phyloP scores from a whole-genome alignment of 2,329 filamentous ascomycete genomes.

The Monosporascus cannonballus region DNA sequence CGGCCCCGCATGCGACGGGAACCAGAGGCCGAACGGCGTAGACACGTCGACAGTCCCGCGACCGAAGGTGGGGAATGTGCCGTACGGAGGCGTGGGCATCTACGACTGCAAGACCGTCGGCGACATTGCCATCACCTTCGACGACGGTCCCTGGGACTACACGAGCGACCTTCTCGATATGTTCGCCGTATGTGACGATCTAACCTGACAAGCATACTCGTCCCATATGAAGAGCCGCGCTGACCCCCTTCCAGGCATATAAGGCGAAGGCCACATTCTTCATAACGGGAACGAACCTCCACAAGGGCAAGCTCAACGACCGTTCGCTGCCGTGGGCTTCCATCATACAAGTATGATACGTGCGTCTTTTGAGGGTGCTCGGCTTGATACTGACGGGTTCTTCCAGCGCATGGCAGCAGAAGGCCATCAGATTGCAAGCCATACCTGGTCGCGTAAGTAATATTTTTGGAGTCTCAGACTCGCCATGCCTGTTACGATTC shows the following conservation, averaged over 20 bases:
- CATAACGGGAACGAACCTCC: slow-evolving; percentile 47
- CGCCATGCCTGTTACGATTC: too few relatives aligned
- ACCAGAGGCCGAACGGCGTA: slow-evolving; percentile 35
- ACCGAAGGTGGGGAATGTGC: slow-evolving; percentile 39
- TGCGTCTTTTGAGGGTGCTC: background rate
- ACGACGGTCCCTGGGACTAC: slow-evolving; percentile 57
- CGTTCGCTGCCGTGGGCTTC: slow-evolving; percentile 26
- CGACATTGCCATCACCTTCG: slow-evolving; percentile 56
- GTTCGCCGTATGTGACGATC: slow-evolving; percentile 16
- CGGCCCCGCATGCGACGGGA: slow-evolving; percentile 42
- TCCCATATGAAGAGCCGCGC: background rate
- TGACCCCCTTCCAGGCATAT: slow-evolving; percentile 35
- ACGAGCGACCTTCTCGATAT: slow-evolving; percentile 54
- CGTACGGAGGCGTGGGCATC: slow-evolving; percentile 40
- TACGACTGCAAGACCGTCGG: slow-evolving; percentile 44
- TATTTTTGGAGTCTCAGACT: background rate
- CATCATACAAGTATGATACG: slow-evolving; percentile 21
- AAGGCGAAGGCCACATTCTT: slow-evolving; percentile 59
- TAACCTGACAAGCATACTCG: background rate
- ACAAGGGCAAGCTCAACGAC: slow-evolving; percentile 45
- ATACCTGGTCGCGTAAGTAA: slow-evolving; percentile 24
- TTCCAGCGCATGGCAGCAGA: slow-evolving; percentile 28
- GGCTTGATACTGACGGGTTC: slow-evolving; percentile 6
- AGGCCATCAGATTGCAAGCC: slow-evolving; percentile 28
- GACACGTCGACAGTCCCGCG: slow-evolving; percentile 39